Conservation (phyloP, 768 basidiomycete genomes). For the Gyrodon lividus region DNA sequence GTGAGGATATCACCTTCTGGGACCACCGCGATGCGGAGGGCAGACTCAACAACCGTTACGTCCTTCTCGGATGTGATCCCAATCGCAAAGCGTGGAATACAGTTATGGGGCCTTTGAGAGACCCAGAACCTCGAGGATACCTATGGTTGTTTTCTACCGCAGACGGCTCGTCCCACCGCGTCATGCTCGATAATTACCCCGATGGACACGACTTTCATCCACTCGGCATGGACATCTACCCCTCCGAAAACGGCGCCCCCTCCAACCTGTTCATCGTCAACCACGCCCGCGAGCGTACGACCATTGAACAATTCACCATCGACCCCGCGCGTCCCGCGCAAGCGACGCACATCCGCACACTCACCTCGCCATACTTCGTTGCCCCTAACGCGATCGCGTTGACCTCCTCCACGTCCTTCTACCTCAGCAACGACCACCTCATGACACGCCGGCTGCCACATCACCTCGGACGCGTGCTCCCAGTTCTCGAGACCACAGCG, state of each 20-base stretch:
- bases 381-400: conserved; percentile 68
- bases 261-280: conserved; percentile 68
- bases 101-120: conserved; percentile 64
- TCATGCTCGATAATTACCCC: conserved; percentile 55
- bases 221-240: conserved; percentile 60
- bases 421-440: conserved; percentile 71
- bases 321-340: conserved; percentile 41
- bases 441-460: conserved; percentile 60
- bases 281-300: conserved; percentile 59
- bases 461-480: conserved; percentile 46
- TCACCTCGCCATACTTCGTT: conserved; percentile 55
- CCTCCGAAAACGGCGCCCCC: conserved; percentile 44
- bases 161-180: conserved; percentile 33
- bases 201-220: conserved; percentile 66
- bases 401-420: conserved; percentile 66
- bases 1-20: conserved; percentile 71
- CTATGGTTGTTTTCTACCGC: conserved; percentile 54
- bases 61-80: conserved; percentile 45
- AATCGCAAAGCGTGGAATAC: conserved; percentile 67
- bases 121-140: conserved; percentile 57
- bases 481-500: conserved; percentile 54
- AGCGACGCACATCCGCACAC: conserved; percentile 58
- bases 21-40: conserved; percentile 46
- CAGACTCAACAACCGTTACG: conserved; percentile 40
- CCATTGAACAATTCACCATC: conserved; percentile 67